Conservation (phyloP, 257 asterid species). For the Lantana camara region DNA sequence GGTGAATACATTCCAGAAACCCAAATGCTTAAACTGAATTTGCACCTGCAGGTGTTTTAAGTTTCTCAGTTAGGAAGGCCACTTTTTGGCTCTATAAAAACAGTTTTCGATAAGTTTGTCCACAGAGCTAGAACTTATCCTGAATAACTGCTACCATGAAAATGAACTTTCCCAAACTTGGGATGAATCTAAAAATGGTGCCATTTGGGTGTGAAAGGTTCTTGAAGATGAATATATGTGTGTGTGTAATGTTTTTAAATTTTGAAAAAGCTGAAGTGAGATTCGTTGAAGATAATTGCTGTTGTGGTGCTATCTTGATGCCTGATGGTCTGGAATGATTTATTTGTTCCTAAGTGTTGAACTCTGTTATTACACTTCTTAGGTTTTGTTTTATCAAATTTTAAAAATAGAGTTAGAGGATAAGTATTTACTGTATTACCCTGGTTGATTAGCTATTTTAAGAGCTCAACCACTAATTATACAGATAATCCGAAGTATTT, state of each 20-base stretch:
- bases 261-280: slow-evolving; percentile 17
- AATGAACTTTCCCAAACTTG: slow-evolving; percentile 4
- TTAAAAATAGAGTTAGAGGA: not conserved
- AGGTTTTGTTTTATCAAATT: not conserved
- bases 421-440: not conserved
- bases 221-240: not conserved
- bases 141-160: not conserved
- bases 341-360: not conserved
- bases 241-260: not conserved
- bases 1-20: no score
- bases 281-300: slow-evolving; percentile 12
- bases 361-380: not conserved
- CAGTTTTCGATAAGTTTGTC: not conserved
- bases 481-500: not conserved
- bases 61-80: slow-evolving; percentile 7
- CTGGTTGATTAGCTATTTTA: not conserved
- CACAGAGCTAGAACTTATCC: not conserved
- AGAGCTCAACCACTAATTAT: not conserved
- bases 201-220: slow-evolving; percentile 17
- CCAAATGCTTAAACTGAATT: no score
- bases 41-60: not conserved
- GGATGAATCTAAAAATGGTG: slow-evolving; percentile 7
- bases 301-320: not conserved
- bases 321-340: slow-evolving; percentile 9
- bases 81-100: slow-evolving; percentile 12